Percentiles rank a stretch among this genome's conserved stretches.
phyloP scores from a whole-genome alignment of 179 eudicot species.

The Amaranthus tricolor region DNA sequence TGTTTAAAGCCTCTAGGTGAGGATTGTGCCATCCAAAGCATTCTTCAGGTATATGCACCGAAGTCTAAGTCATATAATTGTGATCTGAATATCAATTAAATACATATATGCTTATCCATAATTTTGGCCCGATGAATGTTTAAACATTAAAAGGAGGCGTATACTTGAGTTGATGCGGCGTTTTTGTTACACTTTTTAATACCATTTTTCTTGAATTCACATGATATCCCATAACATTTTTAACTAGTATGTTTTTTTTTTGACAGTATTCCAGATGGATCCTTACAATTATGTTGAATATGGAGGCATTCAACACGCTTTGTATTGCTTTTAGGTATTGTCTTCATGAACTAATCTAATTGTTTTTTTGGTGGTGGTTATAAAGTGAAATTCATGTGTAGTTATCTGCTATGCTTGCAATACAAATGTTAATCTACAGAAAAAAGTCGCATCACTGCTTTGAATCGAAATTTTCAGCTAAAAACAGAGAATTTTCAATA shows the following conservation, averaged over 20 bases:
- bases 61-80: slow-evolving; percentile 2
- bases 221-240: neutral
- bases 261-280: slow-evolving; percentile 93
- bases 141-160: neutral
- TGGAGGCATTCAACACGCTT: slow-evolving; percentile 88
- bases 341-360: neutral
- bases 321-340: slow-evolving; percentile 88
- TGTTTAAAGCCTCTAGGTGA: slow-evolving; percentile 96
- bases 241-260: slow-evolving; percentile 17
- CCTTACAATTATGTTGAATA: slow-evolving; percentile 60
- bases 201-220: neutral
- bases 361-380: slow-evolving; percentile 1
- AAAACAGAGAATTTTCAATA: neutral
- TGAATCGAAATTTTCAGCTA: neutral
- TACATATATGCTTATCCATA: neutral
- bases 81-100: neutral
- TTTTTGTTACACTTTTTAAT: neutral
- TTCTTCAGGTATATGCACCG: slow-evolving; percentile 63
- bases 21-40: slow-evolving; percentile 95
- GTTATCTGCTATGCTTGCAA: neutral
- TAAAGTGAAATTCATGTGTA: neutral
- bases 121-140: neutral
- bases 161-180: neutral
- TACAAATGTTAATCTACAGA: neutral
- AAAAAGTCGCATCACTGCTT: no score